Base-by-base conservation (phyloP, 1,284 basidiomycete genomes). In the Apiotrichum gracile region DNA sequence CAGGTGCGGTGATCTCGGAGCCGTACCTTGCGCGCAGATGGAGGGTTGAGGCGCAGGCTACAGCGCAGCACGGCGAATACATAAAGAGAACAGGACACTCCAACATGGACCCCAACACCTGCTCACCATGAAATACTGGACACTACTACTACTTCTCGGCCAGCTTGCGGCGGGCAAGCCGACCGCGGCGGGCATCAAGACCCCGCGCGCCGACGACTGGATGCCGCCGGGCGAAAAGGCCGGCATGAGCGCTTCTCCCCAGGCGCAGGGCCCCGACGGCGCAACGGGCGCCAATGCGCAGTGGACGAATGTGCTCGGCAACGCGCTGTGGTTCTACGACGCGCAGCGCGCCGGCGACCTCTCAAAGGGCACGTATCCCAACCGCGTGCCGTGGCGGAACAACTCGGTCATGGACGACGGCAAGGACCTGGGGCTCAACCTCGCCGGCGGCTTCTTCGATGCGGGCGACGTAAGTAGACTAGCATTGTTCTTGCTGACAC, bases 391-490 rank as follows among this genome's bases (percentile, higher is more conserved):
- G 14, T 96, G 92, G 92, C 80, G 92, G 48, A 94, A 96, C 63
- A 81, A 85, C 56, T 89, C 86, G 66, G 81, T 82, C 19, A 65
- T 85, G 24, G 76, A 83, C 27, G 92, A 97, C 72, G 92, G 91
- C 13, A 73, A 78, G 51, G 85, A 90, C 62, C 84, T 81, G 27
- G 79, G 79, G 4, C 67, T 91, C 17, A 87, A 96, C 70, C 77
- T 96, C 43, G 82, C 79, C 22, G 90, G 90, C 61, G 92, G 92
- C 5, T 94, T 86, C 72, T 94, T 88, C 66, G 91, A 94, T 78
- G 91, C 91, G 49, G 91, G 74, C 60, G 69, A 75, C 55, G 68
- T 68, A 44, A 56, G 67, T 64, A 3, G 22, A 13, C 31, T 31
- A 14, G 31, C 3, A 5, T 13, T 31, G 12, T 31, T 14, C 2